Evolutionary conservation across 257 asterid species (phyloP), one percentile per base, ranked within the genome.

Genomic region (Cruciata laevipes): DNA sequence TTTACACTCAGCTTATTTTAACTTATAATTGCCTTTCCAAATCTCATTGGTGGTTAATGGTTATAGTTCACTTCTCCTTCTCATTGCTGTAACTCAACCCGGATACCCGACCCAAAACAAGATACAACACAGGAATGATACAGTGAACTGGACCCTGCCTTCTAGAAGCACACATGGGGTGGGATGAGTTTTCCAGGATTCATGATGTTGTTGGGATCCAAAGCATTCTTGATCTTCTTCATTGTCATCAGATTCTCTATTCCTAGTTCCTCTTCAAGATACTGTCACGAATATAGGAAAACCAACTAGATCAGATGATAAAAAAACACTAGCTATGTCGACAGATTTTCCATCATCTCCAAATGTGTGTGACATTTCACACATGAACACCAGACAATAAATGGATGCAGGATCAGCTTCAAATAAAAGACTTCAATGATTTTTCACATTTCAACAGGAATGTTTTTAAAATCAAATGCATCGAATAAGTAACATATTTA

Each of bases 141-240:
- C 47, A 38, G 7, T 33, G 38, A 12, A 47, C 55, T 57, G 62
- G 11, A 20, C 17, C 3, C 17, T 23, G 55, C 16, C 55, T 47
- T 67, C 76, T 65, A 89, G 63, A 90, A 68, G 75, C 97, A 90
- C 44, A 93, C 86, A 74, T 88, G 91, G 11, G 95, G 90, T 64
- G 99, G 95, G 63, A 90, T 90, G 77, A 93, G 95, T 74, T 93
- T 93, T 73, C 96, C 97, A 3, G 99, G 99, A 75, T 93, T 93
- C 99, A 93, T 88, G 76, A 90, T 86, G 68, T 65, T 76, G 73
- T 86, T 90, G 14, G 96, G 97, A 78, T 93, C 99, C 69, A 93
- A 73, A 71, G 96, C 97, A 70, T 32, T 81, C 79, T 93, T 93
- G 25, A 93, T 93, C 90, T 67, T 86, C 69, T 86, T 93, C 97